Conservation (phyloP, 2,329 filamentous ascomycete species). For the Calonectria ilicicola region DNA sequence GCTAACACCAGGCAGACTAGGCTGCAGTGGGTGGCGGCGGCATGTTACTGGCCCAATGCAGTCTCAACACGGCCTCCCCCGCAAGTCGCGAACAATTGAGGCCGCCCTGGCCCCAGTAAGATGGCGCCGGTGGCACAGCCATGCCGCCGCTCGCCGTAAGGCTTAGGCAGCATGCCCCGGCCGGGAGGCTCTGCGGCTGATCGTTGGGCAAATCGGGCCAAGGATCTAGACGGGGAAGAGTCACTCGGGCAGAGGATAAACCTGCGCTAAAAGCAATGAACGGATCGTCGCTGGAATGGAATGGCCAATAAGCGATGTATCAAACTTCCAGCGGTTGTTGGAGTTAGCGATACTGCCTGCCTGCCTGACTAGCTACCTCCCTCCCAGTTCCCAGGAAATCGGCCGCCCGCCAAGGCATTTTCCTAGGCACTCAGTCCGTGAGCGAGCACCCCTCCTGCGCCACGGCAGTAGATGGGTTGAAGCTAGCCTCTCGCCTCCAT, state of each 20-base stretch:
- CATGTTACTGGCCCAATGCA: background rate
- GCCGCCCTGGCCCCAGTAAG: background rate
- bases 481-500: background rate
- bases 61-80: background rate
- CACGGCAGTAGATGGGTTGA: background rate
- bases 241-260: background rate
- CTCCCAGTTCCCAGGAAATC: background rate
- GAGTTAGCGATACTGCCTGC: background rate
- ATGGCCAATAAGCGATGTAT: background rate
- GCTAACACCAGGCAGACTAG: background rate
- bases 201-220: background rate
- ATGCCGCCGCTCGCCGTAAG: background rate
- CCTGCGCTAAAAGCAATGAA: background rate
- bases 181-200: background rate
- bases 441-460: background rate
- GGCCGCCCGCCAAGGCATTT: conserved; percentile 4
- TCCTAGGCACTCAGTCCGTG: background rate
- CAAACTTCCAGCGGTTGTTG: background rate
- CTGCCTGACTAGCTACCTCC: no score
- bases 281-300: background rate
- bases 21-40: background rate
- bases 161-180: background rate
- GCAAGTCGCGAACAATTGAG: background rate
- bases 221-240: background rate
- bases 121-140: background rate